Conservation (phyloP, 2,329 filamentous ascomycete genomes). For the Pseudocercospora macadamiae region DNA sequence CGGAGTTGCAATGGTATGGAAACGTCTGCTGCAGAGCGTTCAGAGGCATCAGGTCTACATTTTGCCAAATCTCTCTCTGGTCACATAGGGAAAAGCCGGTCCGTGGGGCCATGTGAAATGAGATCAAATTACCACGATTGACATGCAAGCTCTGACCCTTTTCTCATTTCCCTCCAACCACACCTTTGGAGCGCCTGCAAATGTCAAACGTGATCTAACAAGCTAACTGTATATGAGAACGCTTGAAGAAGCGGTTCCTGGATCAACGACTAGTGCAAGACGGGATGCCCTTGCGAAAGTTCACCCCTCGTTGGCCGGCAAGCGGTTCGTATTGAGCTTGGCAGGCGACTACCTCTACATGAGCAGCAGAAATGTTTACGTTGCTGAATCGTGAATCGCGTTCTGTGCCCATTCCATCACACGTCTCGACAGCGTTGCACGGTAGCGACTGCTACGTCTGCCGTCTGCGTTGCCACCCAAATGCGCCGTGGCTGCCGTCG, state of each 20-base stretch:
- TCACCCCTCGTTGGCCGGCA: background rate
- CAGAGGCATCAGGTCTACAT: slow-evolving; percentile 6
- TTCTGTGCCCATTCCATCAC: background rate
- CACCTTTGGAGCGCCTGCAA: background rate
- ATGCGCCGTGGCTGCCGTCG: slow-evolving; percentile 2
- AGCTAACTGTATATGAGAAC: background rate
- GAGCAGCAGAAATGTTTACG: slow-evolving; percentile 4
- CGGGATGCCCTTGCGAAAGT: slow-evolving; percentile 1
- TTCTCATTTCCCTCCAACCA: slow-evolving; percentile 6
- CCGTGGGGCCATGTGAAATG: slow-evolving; percentile 12
- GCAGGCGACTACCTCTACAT: background rate
- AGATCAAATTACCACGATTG: slow-evolving; percentile 7
- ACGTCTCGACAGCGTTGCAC: background rate
- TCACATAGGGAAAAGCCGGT: slow-evolving; percentile 14
- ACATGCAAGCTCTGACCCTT: background rate
- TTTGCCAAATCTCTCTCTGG: slow-evolving; percentile 8
- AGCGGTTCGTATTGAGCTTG: slow-evolving; percentile 8
- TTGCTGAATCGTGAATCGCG: background rate
- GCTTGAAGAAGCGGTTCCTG: slow-evolving; percentile 1
- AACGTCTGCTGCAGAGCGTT: slow-evolving; percentile 14
- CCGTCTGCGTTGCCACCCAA: slow-evolving; percentile 3
- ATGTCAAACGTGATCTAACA: background rate
- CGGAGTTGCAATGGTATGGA: slow-evolving; percentile 26
- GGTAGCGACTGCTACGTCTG: background rate
- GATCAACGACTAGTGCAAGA: background rate